These are phyloP conservation scores for Psilocybe sp. DNA, from an alignment of 768 basidiomycete genomes.

Conservation along the genomic window DNA sequence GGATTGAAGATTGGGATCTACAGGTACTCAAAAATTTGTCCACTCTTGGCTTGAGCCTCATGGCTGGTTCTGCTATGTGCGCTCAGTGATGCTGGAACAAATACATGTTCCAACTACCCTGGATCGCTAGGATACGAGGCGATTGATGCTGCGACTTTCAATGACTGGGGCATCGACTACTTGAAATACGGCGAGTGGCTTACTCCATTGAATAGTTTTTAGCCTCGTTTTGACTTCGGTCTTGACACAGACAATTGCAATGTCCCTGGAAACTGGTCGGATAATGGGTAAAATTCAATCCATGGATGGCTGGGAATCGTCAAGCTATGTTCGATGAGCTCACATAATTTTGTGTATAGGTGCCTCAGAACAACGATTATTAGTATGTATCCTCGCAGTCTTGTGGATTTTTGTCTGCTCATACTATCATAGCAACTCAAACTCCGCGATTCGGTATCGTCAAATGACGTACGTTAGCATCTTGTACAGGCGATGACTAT, in stretches of 20 bases:
- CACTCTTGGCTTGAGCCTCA: too few relatives aligned
- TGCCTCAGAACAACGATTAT: constrained; percentile 10
- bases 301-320: background rate
- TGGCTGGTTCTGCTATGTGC: background rate
- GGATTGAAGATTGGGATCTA: constrained; percentile 53
- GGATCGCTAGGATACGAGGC: constrained; percentile 50
- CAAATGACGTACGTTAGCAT: constrained; percentile 45
- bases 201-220: background rate
- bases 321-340: too few relatives aligned
- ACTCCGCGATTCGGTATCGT: constrained; percentile 55
- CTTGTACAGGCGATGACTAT: background rate
- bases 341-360: background rate
- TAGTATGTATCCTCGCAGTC: constrained; percentile 5
- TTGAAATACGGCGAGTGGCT: constrained; percentile 43
- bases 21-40: constrained; percentile 24
- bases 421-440: constrained; percentile 40
- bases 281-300: background rate
- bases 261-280: constrained; percentile 14
- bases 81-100: constrained; percentile 48
- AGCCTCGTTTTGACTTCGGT: background rate
- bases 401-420: background rate
- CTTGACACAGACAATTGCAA: constrained; percentile 12
- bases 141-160: constrained; percentile 50
- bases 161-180: constrained; percentile 55
- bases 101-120: constrained; percentile 54